Evolutionary conservation across 768 basidiomycete genomes (phyloP).

Genomic region (Trametes cubensis): DNA sequence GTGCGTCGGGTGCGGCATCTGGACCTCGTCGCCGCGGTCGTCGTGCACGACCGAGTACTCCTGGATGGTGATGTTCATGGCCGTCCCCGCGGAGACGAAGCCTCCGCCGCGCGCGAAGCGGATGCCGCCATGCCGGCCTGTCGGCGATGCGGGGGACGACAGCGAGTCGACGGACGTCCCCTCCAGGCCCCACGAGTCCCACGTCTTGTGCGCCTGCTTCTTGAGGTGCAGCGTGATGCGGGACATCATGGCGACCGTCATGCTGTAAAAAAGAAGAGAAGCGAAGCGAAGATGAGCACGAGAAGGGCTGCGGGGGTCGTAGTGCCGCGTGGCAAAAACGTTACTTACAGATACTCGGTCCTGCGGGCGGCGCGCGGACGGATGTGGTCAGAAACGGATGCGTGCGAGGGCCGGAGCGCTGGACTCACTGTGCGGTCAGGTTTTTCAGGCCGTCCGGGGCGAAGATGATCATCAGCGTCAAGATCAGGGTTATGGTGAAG

Average conservation of each 20-base stretch:
- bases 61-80: constrained; percentile 18
- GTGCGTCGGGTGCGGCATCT: not conserved
- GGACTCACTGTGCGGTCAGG: constrained; percentile 40
- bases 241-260: constrained; percentile 66
- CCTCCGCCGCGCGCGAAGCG: constrained; percentile 4
- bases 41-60: constrained; percentile 25
- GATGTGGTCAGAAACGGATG: not conserved
- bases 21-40: constrained; percentile 18
- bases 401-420: not conserved
- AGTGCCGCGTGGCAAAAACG: no score
- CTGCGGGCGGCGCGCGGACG: constrained; percentile 25
- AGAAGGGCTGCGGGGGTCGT: not conserved
- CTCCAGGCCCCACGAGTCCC: constrained; percentile 12
- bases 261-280: constrained; percentile 6
- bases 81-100: constrained; percentile 1
- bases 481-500: constrained; percentile 40
- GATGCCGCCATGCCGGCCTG: constrained; percentile 1
- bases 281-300: not conserved
- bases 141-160: not conserved
- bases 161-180: not conserved
- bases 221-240: constrained; percentile 65
- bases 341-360: constrained; percentile 45
- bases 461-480: constrained; percentile 43
- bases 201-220: constrained; percentile 33
- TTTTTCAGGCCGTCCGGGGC: constrained; percentile 38